phyloP scores from a whole-genome alignment of 768 basidiomycete species.

The Hirschioporus abietinus region DNA sequence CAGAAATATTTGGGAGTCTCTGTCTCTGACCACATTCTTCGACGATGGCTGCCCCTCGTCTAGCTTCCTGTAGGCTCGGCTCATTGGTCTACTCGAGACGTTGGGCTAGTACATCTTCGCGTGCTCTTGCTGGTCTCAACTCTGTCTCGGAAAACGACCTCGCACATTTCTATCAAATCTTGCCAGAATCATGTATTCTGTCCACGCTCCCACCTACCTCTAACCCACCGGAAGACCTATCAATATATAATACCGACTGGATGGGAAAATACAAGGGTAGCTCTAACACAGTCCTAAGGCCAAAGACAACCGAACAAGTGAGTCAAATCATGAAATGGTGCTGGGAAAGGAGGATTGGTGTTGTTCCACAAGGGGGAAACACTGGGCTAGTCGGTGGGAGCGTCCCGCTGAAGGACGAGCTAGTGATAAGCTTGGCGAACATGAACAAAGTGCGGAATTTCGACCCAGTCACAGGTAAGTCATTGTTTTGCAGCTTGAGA shows the following conservation, averaged over 20 bases:
- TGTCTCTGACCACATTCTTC: not conserved
- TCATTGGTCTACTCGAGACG: not conserved
- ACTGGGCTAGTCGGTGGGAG: conserved; percentile 97
- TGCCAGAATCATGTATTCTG: conserved; percentile 58
- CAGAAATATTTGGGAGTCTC: too few species aligned
- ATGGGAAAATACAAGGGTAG: conserved; percentile 91
- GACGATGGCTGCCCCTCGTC: not conserved
- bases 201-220: conserved; percentile 55
- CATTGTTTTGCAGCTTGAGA: conserved; percentile 8
- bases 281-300: conserved; percentile 82
- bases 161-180: conserved; percentile 60
- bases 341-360: conserved; percentile 70
- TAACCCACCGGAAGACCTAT: conserved; percentile 57
- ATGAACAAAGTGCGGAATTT: conserved; percentile 80
- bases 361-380: conserved; percentile 98
- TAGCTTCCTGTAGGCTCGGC: not conserved
- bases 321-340: conserved; percentile 86
- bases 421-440: conserved; percentile 79
- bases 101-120: not conserved
- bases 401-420: conserved; percentile 81
- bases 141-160: conserved; percentile 55
- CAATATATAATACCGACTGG: conserved; percentile 86
- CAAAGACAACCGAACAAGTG: conserved; percentile 83
- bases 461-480: conserved; percentile 73
- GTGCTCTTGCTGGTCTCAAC: conserved; percentile 17